These are phyloP conservation scores for Pichia californica DNA, from an alignment of 805 yeast genomes.

Conservation along the genomic window DNA sequence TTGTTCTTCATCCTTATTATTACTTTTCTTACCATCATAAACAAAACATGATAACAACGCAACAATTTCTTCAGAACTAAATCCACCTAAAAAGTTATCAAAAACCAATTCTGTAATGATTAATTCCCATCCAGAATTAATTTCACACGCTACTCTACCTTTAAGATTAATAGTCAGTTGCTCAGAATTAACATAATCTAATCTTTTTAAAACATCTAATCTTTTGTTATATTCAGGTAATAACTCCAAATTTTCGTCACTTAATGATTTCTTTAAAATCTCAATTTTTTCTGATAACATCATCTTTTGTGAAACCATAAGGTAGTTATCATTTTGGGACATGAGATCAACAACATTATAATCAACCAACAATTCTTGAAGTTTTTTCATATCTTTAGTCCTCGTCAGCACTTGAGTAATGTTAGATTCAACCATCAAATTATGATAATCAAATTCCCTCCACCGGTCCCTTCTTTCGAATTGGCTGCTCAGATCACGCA, in stretches of 20 bases:
- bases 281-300: constrained; percentile 45
- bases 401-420: constrained; percentile 35
- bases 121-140: constrained; percentile 86
- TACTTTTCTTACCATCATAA: constrained; percentile 62
- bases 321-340: constrained; percentile 13
- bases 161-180: constrained; percentile 69
- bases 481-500: background rate
- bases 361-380: constrained; percentile 25
- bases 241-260: constrained; percentile 83
- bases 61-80: constrained; percentile 95
- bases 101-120: constrained; percentile 82
- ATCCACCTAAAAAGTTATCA: constrained; percentile 88
- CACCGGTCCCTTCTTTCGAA: constrained; percentile 30
- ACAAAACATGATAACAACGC: constrained; percentile 89
- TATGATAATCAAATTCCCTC: constrained; percentile 38
- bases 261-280: constrained; percentile 52
- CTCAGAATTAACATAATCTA: constrained; percentile 72
- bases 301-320: constrained; percentile 37
- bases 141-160: constrained; percentile 87
- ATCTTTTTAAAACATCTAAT: constrained; percentile 63
- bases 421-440: constrained; percentile 30
- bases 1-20: constrained; percentile 52
- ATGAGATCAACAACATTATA: constrained; percentile 14
- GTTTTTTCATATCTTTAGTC: constrained; percentile 21
- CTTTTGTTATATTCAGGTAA: constrained; percentile 94